Base-by-base conservation (phyloP, 495 filamentous ascomycete species). In the Penicillium daleae region DNA sequence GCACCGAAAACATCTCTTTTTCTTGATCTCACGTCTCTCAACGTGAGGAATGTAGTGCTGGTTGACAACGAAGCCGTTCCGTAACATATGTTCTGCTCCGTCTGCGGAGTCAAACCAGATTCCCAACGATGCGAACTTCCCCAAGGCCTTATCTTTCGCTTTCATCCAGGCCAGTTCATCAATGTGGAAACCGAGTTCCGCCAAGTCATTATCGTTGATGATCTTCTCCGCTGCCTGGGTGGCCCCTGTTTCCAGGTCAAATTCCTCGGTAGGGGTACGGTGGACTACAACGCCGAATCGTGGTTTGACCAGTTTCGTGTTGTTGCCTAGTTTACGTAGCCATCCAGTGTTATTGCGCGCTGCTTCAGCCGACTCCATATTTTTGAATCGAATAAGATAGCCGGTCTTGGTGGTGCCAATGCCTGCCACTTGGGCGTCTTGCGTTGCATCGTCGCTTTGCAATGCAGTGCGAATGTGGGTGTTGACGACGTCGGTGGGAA, bases 1-100 rank as follows among this genome's bases (percentile, higher is more conserved):
- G 60, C 65, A 77, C 6, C 66, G 62, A 37, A 64, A 64, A 59
- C 63, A 77, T 53, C 65, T 50, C 27, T 72, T 72, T 19, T 56
- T 59, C 32, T 75, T 64, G 19, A 71, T 59, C 37, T 66, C 31
- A n/a, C 62, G 60, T 3, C 35, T 51, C 48, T 71, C 65, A 2
- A 74, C 57, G 13, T 57, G 62, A 3, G 39, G 31, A 33, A 73
- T 72, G n/a, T 64, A 66, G 24, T 59, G 50, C 44, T 67, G 21
- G 19, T 56, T 63, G 1, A 71, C 61, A 10, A 76, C 37, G 17
- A 74, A 52, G 17, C 71, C 63, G n/a, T 67, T 63, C 0, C 26
- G 2, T 0, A 48, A 21, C 6, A 26, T 48, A 3, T 12, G 17
- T 3, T 26, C 44, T 1, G 44, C 42, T 10, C 42, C 42, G 1